Conservation (phyloP, 2,329 filamentous ascomycete genomes). For the Colletotrichum filicis region DNA sequence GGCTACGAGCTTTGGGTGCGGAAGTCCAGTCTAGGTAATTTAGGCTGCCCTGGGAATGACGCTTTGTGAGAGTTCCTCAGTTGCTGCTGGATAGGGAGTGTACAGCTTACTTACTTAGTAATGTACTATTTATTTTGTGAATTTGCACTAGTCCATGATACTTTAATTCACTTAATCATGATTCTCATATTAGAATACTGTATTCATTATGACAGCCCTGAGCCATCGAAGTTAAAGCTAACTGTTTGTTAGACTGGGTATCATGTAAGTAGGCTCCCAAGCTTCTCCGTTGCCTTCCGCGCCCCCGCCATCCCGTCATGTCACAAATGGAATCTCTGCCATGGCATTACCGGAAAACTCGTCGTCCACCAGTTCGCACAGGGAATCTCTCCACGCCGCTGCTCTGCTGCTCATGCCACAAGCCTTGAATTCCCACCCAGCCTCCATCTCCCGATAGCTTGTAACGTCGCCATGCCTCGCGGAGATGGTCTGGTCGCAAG, state of each 20-base stretch:
- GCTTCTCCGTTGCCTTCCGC: not conserved
- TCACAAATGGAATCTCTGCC: too few species aligned
- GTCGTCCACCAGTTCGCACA: conserved; percentile 60
- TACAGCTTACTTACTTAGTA: not conserved
- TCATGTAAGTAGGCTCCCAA: conserved; percentile 1
- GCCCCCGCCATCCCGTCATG: not conserved
- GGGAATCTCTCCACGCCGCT: conserved; percentile 71
- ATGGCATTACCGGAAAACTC: conserved; percentile 62
- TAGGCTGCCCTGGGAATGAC: not conserved
- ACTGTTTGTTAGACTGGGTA: conserved; percentile 9
- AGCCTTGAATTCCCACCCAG: conserved; percentile 67
- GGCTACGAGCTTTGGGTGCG: conserved; percentile 31
- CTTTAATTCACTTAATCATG: not conserved
- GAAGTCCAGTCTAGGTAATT: conserved; percentile 26
- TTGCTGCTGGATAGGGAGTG: too few species aligned
- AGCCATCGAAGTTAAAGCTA: not conserved
- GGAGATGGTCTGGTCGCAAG: conserved; percentile 78
- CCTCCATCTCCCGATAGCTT: conserved; percentile 71
- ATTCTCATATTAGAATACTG: not conserved
- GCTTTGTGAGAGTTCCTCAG: not conserved
- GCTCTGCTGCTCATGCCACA: conserved; percentile 70
- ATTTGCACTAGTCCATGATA: not conserved
- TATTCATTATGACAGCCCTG: not conserved
- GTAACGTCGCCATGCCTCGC: conserved; percentile 78
- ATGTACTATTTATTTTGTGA: too few species aligned